A percentile compares a stretch with the other conserved stretches of the same genome.
Conservation (phyloP, 306 rosid genomes). For the Casuarina equisetifolia region DNA sequence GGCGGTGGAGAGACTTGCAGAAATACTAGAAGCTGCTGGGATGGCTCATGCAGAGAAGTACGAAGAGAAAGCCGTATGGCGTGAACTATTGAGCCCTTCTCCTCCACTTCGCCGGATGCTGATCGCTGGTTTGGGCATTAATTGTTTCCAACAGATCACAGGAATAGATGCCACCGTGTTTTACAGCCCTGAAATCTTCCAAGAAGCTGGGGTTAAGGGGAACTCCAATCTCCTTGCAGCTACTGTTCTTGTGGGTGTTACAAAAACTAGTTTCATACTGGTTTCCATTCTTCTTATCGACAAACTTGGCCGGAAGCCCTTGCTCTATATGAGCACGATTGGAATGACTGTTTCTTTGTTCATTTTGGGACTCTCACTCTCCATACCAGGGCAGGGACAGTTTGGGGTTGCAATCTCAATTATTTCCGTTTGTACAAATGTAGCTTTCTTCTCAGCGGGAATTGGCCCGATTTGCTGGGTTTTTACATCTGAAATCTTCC, state of each 20-base stretch:
- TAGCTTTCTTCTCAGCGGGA: slow-evolving; percentile 93
- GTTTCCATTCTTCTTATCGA: slow-evolving; percentile 76
- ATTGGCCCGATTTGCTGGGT: slow-evolving; percentile 97
- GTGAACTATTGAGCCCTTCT: slow-evolving; percentile 68
- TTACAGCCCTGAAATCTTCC: slow-evolving; percentile 81
- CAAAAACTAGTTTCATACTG: slow-evolving; percentile 76
- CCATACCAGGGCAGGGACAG: slow-evolving; percentile 55
- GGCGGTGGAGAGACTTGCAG: slow-evolving; percentile 87
- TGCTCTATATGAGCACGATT: slow-evolving; percentile 78
- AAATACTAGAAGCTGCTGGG: slow-evolving; percentile 73
- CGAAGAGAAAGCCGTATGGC: slow-evolving; percentile 66
- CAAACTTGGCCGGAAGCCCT: slow-evolving; percentile 81
- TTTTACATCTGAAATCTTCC: slow-evolving; percentile 84
- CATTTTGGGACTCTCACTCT: slow-evolving; percentile 49
- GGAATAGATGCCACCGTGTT: slow-evolving; percentile 96
- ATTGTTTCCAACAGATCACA: slow-evolving; percentile 95
- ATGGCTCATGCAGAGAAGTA: slow-evolving; percentile 44
- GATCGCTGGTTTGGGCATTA: slow-evolving; percentile 82
- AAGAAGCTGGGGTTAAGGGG: slow-evolving; percentile 66
- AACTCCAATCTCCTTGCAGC: slow-evolving; percentile 72
- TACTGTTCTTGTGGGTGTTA: slow-evolving; percentile 80
- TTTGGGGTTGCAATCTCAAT: slow-evolving; percentile 49
- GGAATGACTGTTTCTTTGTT: slow-evolving; percentile 92
- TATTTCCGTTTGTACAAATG: slow-evolving; percentile 79
- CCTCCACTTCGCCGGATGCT: slow-evolving; percentile 77